These are phyloP conservation scores for Kwoniella europaea DNA, from an alignment of 768 basidiomycete species.

Conservation along the genomic window DNA sequence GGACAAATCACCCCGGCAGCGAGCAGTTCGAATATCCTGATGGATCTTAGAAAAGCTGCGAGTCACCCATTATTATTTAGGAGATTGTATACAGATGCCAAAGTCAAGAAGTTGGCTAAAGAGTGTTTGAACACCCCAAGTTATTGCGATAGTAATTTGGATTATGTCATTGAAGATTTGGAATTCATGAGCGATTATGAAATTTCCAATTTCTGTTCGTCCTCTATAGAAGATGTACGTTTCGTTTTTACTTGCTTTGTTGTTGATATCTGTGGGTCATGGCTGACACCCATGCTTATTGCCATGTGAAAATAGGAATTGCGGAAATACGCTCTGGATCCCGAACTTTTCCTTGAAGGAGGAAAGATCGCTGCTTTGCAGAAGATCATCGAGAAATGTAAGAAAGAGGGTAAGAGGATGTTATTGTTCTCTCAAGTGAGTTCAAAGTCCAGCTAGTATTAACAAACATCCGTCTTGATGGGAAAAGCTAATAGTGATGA, in stretches of 20 bases:
- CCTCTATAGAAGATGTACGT: slow-evolving; percentile 77
- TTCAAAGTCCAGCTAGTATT: neutral
- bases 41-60: slow-evolving; percentile 96
- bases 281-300: neutral
- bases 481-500: slow-evolving; percentile 64
- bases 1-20: slow-evolving; percentile 26
- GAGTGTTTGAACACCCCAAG: slow-evolving; percentile 88
- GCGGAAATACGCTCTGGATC: slow-evolving; percentile 70
- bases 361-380: slow-evolving; percentile 83
- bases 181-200: slow-evolving; percentile 96
- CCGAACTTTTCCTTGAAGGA: slow-evolving; percentile 78
- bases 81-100: slow-evolving; percentile 76
- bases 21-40: slow-evolving; percentile 84
- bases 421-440: slow-evolving; percentile 92
- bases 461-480: too few relatives aligned
- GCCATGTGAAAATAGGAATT: slow-evolving; percentile 57
- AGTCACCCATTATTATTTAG: slow-evolving; percentile 97
- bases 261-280: neutral
- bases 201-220: slow-evolving; percentile 76
- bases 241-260: too few relatives aligned
- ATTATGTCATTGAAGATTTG: slow-evolving; percentile 95
- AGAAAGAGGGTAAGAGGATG: slow-evolving; percentile 73
- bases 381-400: slow-evolving; percentile 71
- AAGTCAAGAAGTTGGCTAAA: slow-evolving; percentile 74
- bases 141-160: slow-evolving; percentile 79